Percentiles rank a stretch among this genome's conserved stretches.
These are phyloP conservation scores for Tetradesmus obliquus DNA, from an alignment of 139 green algal genomes.

Conservation along the genomic window DNA sequence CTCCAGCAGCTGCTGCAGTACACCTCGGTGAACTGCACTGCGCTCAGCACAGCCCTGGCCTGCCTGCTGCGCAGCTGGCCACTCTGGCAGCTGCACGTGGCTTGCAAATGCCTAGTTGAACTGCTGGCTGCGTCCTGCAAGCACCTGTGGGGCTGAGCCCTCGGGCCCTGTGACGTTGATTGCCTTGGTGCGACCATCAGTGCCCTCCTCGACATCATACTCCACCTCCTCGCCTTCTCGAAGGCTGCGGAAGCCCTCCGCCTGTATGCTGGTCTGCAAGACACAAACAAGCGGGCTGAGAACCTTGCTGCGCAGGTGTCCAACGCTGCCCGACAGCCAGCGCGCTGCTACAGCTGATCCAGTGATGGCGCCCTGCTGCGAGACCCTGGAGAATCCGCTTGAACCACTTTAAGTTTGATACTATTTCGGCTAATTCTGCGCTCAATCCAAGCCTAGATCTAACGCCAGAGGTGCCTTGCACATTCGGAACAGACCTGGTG, in stretches of 20 bases:
- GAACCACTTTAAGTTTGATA: neutral
- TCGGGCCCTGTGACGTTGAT: constrained; percentile 91
- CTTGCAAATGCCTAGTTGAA: neutral
- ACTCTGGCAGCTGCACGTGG: neutral
- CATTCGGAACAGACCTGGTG: constrained; percentile 82
- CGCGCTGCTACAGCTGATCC: neutral
- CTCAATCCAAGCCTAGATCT: neutral
- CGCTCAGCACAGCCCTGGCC: neutral
- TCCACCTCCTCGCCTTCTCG: constrained; percentile 93
- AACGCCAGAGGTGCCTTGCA: neutral
- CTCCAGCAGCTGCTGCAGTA: neutral
- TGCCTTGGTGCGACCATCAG: constrained; percentile 93
- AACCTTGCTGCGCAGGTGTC: neutral
- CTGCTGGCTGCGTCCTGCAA: neutral
- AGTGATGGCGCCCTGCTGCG: neutral
- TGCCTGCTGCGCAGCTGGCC: neutral
- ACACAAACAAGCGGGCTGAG: neutral
- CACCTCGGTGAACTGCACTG: neutral
- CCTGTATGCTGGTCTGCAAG: constrained; percentile 92
- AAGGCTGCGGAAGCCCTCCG: constrained; percentile 93
- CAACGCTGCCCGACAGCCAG: neutral
- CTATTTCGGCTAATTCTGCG: neutral
- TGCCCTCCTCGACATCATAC: constrained; percentile 86
- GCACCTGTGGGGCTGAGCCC: constrained; percentile 79
- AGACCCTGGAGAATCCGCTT: neutral